Evolutionary conservation across 345 rosid genomes (phyloP), one percentile per base, ranked within the genome.

Genomic region (Zanthoxylum bungeanum): DNA sequence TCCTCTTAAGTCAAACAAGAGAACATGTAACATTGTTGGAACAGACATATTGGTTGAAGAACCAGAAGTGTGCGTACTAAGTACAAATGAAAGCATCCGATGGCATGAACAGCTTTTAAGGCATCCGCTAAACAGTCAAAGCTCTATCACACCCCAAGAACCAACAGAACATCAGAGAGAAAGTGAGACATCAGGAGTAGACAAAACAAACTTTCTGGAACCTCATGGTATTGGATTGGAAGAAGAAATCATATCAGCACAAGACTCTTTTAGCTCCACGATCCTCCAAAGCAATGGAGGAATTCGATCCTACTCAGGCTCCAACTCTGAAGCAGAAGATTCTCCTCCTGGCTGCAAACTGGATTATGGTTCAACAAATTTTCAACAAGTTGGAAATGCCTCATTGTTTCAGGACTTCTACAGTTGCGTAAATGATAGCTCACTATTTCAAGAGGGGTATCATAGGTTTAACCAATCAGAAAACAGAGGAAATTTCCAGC

Each of bases 171-270:
- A 68, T 27, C 82, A 68, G 67, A 75, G 60, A 73, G 77, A 66
- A 51, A 59, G 76, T 28, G 80, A 80, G 64, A 72, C 70, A 73
- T 79, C 77, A 61, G 81, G 79, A 58, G 71, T 70, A 58, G 91
- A 87, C 60, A 80, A 73, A 53, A 73, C 74, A 66, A 79, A 79
- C 82, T 73, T 79, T 44, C 47, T 51, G 47, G 88, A 77, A 75
- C 70, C 73, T 59, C 78, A 77, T 55, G 71, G 79, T 76, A 86
- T 81, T 68, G 84, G 82, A 77, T 66, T 78, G 51, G 92, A 86
- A 53, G 98, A 84, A 75, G 92, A 89, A 76, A 85, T 84, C 53
- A 68, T 91, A 65, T 89, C 91, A 76, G 89, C 98, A 34, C 93
- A 88, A 78, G 91, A 79, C 68, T 91, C 93, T 73, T 77, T 78